Evolutionary conservation across 345 rosid genomes (phyloP), one percentile per base, ranked within the genome.

Genomic region (Eucalyptus curtisii): DNA sequence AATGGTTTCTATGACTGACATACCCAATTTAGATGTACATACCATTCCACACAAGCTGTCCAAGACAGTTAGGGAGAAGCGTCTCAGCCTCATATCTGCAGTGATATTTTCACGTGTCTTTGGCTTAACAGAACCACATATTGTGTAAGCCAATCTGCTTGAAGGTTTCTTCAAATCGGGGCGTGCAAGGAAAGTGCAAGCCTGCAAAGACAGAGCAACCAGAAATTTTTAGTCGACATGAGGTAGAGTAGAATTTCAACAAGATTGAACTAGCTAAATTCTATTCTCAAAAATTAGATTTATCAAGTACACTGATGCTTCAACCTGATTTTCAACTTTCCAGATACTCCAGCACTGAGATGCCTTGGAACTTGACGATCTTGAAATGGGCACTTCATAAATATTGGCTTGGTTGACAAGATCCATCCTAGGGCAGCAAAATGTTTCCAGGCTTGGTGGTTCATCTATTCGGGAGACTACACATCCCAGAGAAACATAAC

Each of bases 261-360:
- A 49, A 27, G 40, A 86, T 86, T 7, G 44, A 66, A 20, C 49
- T 66, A 12, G 24, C 40, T 14, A 59, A 45, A 33, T 25, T 44
- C 50, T 61, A 59, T 15, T 48, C 49, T 42, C 22, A 45, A 80
- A 87, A 15, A 59, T 47, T 16, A 66, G 42, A n/a, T 68, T 64
- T 68, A 37, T 76, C 49, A n/a, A 64, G 57, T 40, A 40, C 5
- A 33, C 20, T 50, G 19, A 55, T 57, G 89, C 76, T 53, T 89
- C n/a, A 91, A 98, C 99, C 99, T 97, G 99, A 94, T 98, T 98
- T 90, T 95, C 98, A 91, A 98, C 96, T 93, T 94, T 98, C 99
- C 99, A 98, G 91, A 98, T 92, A 93, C 99, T 96, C 99, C 99
- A 98, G 93, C 95, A 93, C 85, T 96, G 98, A 88, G 95, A 94